Percentiles rank a stretch among this genome's conserved stretches.
phyloP scores from a whole-genome alignment of 1,139 yeast species.

The Scheffersomyces quercinus region DNA sequence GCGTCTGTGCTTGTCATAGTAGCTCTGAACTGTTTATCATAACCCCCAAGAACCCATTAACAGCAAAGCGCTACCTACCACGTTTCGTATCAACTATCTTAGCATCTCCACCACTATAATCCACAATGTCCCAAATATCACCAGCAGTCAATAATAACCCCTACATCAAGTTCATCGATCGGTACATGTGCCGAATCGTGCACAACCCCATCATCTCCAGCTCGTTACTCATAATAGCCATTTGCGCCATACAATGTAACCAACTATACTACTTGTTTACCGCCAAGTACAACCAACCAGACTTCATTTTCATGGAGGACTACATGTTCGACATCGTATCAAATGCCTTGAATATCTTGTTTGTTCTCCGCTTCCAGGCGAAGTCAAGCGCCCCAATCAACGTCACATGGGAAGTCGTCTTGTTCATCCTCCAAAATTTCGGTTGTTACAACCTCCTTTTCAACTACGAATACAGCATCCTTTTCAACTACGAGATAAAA shows the following conservation, averaged over 20 bases:
- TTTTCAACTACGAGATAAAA: slow-evolving; percentile 8
- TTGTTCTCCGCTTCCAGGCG: slow-evolving; percentile 20
- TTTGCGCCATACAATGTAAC: slow-evolving; percentile 1
- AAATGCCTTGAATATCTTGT: slow-evolving; percentile 21
- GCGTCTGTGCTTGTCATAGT: no score
- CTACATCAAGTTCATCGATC: slow-evolving; percentile 7
- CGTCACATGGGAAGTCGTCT: slow-evolving; percentile 11
- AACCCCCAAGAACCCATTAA: no score
- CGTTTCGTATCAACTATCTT: no score
- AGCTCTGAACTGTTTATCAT: no score
- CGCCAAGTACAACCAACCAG: slow-evolving; percentile 2
- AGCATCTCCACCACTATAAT: no score
- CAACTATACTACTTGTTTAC: slow-evolving; percentile 3
- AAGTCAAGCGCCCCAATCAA: neutral
- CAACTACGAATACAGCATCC: slow-evolving; percentile 8
- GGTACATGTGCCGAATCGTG: slow-evolving; percentile 6
- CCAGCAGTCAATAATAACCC: neutral
- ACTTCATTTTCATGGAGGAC: slow-evolving; percentile 9
- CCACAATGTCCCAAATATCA: neutral
- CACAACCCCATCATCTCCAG: slow-evolving; percentile 13
- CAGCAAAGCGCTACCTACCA: no score
- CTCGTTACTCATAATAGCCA: slow-evolving; percentile 1
- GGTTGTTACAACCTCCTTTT: slow-evolving; percentile 14
- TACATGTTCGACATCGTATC: slow-evolving; percentile 18
- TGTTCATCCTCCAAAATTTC: slow-evolving; percentile 17